Evolutionary conservation across 164 flowering plant species (phyloP), one percentile per base, ranked within the genome.

Genomic region (Platanus orientalis): DNA sequence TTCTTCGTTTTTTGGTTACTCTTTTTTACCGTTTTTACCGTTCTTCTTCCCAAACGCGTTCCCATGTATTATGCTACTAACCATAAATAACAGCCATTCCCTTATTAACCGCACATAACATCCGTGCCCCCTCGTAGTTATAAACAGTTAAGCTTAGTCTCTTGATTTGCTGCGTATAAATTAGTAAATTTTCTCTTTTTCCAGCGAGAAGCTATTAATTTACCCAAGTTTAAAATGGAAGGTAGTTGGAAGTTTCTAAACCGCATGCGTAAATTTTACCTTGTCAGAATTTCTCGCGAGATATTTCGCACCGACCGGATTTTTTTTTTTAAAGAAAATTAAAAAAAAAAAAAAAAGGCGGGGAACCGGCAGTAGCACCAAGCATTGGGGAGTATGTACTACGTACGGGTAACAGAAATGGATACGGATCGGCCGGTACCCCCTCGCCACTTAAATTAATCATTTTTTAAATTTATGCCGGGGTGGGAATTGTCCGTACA

Each of bases 371-470:
- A n/a, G n/a, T n/a, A n/a, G n/a, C n/a, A n/a, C n/a, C n/a, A n/a
- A n/a, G n/a, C n/a, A n/a, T n/a, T n/a, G n/a, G n/a, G n/a, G n/a
- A 65, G 79, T 65, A 64, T 79, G 83, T 78, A 80, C 78, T 71
- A 70, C 71, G 82, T 78, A 80, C 81, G 73, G 74, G 78, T 67
- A 78, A 77, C 82, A 66, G 80, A 71, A 73, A 62, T 58, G 23
- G 79, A 79, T 81, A 77, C 83, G 79, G 63, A 78, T 78, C 75
- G 29, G 45, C 64, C 24, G 69, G 24, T 61, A 3, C 42, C 7
- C 1, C 48, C 11, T 54, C 34, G 51, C 26, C 26, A 28, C 17
- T 1, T 36, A 11, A 13, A 19, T 25, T 17, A 25, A 34, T 23
- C 23, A 1, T n/a, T n/a, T 21, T 3, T 7, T 3, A 3, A 7